Base-by-base conservation (phyloP, 306 rosid species). In the Inga leiocalycina region DNA sequence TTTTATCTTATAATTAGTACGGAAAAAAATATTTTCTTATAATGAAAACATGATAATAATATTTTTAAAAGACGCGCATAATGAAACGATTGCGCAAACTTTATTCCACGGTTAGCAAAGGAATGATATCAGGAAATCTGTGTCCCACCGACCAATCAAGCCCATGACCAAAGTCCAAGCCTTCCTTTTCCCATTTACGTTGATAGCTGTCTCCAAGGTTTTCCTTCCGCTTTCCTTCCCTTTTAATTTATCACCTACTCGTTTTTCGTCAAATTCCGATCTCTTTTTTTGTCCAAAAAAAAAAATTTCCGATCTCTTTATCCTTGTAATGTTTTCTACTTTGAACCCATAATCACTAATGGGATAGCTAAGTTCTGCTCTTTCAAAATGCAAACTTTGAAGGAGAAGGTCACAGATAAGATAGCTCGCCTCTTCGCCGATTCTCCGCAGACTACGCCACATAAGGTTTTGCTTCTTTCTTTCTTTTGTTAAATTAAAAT, bases 351-450 rank as follows among this genome's bases (percentile, higher is more conserved):
- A 32, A 44, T 22, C 65, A 35, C n/a, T 34, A 8, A 84, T 87
- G 88, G 84, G 49, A 9, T 76, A 85, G 73, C 59, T 6, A 43
- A 49, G 61, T 61, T 45, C 32, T 61, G 73, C 73, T 77, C 19
- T 34, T 32, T 46, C 76, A 74, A 70, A 51, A 93, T 92, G 99
- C 11, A 88, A n/a, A 27, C 94, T 56, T 83, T 97, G 67, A 97
- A 81, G 81, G 93, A 94, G 8, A 97, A 88, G 74, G 88, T 97
- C 27, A 75, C 92, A 2, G 89, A 86, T 82, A 96, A 83, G 84
- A 62, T 96, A 19, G 89, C 94, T 8, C 82, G 91, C 86, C 79
- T 94, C 76, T 88, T 97, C 80, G 76, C 90, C 22, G 87, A 88
- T 84, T 80, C 95, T 45, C 71, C 97, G 37, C 79, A 2, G 82